Conservation (phyloP, 345 rosid species). For the Odontarrhena argentea region DNA sequence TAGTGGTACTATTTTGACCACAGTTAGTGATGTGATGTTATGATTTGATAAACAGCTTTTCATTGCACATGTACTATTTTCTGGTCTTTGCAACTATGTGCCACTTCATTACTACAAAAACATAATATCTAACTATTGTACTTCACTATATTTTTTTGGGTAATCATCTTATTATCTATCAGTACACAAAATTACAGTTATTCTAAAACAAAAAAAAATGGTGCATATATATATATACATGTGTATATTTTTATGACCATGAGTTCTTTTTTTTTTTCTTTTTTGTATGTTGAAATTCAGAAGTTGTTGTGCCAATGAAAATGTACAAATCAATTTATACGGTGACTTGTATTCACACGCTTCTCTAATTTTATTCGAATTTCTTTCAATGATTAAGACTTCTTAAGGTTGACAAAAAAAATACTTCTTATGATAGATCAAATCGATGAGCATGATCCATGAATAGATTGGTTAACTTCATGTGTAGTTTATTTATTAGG, state of each 20-base stretch:
- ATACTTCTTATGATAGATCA: constrained; percentile 13
- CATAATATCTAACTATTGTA: background rate
- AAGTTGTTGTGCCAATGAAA: background rate
- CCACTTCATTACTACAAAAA: constrained; percentile 10
- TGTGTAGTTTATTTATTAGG: constrained; percentile 4
- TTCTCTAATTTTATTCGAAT: background rate
- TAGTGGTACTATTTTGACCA: constrained; percentile 37
- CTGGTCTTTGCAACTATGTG: constrained; percentile 36
- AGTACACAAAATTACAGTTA: background rate
- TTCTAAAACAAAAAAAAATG: background rate
- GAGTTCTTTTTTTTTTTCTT: too few species aligned
- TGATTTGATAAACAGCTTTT: constrained; percentile 39
- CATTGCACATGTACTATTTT: constrained; percentile 38
- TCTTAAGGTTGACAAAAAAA: constrained; percentile 12
- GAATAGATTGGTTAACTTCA: constrained; percentile 4
- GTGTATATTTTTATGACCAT: too few species aligned
- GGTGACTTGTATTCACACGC: constrained; percentile 21
- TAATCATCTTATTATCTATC: background rate
- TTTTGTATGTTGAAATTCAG: background rate
- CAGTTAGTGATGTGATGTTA: constrained; percentile 40
- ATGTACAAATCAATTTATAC: background rate
- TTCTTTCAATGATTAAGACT: constrained; percentile 9
- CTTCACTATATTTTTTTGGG: background rate
- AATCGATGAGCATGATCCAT: constrained; percentile 11
- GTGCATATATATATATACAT: too few species aligned